Conservation (phyloP, 768 basidiomycete species). For the Russula ochroleuca region DNA sequence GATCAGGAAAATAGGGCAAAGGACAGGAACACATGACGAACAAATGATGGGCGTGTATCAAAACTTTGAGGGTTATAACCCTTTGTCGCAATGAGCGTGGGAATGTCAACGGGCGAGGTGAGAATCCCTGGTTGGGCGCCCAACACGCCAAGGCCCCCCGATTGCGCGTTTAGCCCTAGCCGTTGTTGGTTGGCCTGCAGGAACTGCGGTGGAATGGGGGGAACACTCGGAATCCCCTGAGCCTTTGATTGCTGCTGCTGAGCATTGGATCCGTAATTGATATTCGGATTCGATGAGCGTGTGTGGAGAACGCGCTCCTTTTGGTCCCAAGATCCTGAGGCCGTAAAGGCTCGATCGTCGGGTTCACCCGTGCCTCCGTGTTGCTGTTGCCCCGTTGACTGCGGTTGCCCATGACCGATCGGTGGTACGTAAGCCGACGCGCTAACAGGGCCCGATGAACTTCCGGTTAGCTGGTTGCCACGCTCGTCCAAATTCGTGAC, state of each 20-base stretch:
- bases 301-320: conserved; percentile 54
- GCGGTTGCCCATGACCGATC: conserved; percentile 40
- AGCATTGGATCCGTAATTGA: conserved; percentile 52
- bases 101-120: conserved; percentile 76
- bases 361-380: conserved; percentile 29
- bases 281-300: conserved; percentile 64
- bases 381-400: conserved; percentile 34
- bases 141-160: conserved; percentile 42
- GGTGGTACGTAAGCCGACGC: conserved; percentile 45
- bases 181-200: conserved; percentile 45
- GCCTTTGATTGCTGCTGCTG: conserved; percentile 36
- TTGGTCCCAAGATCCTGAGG: conserved; percentile 56
- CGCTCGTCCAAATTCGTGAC: conserved; percentile 64
- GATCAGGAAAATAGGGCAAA: conserved; percentile 15
- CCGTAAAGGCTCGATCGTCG: conserved; percentile 37
- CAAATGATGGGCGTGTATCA: conserved; percentile 74
- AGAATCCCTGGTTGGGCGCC: conserved; percentile 39
- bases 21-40: conserved; percentile 37
- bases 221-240: conserved; percentile 55
- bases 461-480: conserved; percentile 46
- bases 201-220: conserved; percentile 69
- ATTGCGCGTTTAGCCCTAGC: conserved; percentile 27
- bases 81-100: conserved; percentile 77
- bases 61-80: conserved; percentile 89
- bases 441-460: conserved; percentile 45